These are phyloP conservation scores for Paulownia fortunei DNA, from an alignment of 257 asterid genomes.

Conservation along the genomic window DNA sequence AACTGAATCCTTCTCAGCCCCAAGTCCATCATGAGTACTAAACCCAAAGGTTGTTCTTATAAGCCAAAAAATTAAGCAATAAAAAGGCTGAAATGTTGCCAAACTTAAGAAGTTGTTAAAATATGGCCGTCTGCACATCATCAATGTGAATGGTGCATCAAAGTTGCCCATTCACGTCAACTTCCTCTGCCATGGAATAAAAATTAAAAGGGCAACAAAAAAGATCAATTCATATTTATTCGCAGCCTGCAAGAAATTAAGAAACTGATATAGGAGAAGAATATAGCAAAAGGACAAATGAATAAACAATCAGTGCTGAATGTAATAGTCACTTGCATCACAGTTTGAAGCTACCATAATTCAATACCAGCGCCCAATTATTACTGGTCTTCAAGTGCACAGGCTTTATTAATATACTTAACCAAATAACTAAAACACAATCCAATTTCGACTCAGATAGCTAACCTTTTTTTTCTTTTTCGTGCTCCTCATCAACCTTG, in stretches of 20 bases:
- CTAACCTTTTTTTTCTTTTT: not conserved
- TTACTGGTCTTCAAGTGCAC: slow-evolving; percentile 7
- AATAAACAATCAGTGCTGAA: not conserved
- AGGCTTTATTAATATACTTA: not conserved
- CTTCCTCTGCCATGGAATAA: not conserved
- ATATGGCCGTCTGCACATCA: not conserved
- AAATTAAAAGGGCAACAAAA: not conserved
- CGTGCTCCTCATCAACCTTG: not conserved
- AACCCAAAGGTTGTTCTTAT: slow-evolving; percentile 8
- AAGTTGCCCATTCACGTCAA: not conserved
- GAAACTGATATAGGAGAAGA: not conserved
- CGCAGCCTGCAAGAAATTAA: not conserved
- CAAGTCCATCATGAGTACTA: slow-evolving; percentile 12
- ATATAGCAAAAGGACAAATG: not conserved
- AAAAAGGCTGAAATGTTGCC: not conserved
- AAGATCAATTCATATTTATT: not conserved
- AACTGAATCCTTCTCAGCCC: not conserved
- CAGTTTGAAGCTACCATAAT: not conserved
- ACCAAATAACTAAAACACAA: slow-evolving; percentile 8
- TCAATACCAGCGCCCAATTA: slow-evolving; percentile 9
- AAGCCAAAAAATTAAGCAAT: not conserved
- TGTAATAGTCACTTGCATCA: not conserved
- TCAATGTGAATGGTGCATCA: not conserved
- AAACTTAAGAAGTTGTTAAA: not conserved
- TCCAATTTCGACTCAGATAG: not conserved